Percentiles rank a stretch among this genome's conserved stretches.
Evolutionary conservation across 2,329 filamentous ascomycete genomes (phyloP).

Genomic region (Simplicillium aogashimaense): DNA sequence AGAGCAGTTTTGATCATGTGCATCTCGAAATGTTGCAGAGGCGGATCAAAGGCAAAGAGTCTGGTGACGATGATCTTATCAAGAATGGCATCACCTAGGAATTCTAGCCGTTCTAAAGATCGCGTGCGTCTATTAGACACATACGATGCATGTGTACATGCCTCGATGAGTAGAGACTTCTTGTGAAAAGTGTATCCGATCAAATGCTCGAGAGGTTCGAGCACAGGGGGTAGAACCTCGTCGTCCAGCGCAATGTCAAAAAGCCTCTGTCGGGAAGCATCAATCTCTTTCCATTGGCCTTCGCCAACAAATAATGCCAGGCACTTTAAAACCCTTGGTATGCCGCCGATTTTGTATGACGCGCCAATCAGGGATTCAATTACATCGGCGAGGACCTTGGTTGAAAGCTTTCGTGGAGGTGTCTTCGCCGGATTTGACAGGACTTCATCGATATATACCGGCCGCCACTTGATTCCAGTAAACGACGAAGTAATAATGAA

Average conservation of each 20-base stretch:
- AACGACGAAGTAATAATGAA: constrained; percentile 65
- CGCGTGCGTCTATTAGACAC: constrained; percentile 27
- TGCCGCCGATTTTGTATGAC: constrained; percentile 58
- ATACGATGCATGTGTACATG: constrained; percentile 67
- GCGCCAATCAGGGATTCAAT: constrained; percentile 78
- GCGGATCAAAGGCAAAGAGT: constrained; percentile 38
- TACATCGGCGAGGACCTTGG: constrained; percentile 79
- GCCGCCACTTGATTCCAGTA: constrained; percentile 62
- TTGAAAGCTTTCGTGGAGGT: constrained; percentile 39
- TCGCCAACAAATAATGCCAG: constrained; percentile 58
- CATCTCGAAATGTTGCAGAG: constrained; percentile 49
- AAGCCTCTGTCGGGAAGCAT: constrained; percentile 29
- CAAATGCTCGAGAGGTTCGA: constrained; percentile 49
- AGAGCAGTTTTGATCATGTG: constrained; percentile 66
- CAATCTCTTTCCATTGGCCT: constrained; percentile 40
- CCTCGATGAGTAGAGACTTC: constrained; percentile 61
- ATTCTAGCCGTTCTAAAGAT: constrained; percentile 68
- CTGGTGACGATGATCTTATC: constrained; percentile 63
- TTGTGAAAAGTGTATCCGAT: constrained; percentile 65
- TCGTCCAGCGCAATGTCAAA: constrained; percentile 27
- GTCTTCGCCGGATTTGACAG: constrained; percentile 8
- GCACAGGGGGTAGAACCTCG: constrained; percentile 24
- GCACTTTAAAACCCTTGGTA: constrained; percentile 52
- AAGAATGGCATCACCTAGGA: constrained; percentile 76
- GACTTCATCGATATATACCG: constrained; percentile 42